A percentile compares a stretch with the other conserved stretches of the same genome.
Conservation (phyloP, 208 protist species). For the Balamuthia mandrillaris region DNA sequence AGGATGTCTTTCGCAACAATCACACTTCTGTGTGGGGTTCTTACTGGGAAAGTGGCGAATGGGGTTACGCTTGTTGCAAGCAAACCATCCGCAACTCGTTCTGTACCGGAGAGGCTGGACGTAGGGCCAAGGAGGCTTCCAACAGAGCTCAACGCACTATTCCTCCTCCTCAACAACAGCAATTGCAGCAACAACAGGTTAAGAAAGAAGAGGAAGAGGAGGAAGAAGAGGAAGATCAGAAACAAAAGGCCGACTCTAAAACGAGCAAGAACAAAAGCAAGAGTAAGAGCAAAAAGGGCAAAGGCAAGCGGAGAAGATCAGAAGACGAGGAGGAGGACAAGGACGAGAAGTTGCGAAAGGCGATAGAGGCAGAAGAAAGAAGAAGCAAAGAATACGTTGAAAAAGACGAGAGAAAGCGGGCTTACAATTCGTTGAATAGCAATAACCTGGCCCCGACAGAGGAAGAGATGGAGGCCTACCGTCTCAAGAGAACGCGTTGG, state of each 20-base stretch:
- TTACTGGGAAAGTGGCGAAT: conserved; percentile 72
- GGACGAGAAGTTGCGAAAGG: conserved; percentile 42
- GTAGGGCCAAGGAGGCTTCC: background rate
- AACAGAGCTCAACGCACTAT: background rate
- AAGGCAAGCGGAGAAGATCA: conserved; percentile 1
- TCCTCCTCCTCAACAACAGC: background rate
- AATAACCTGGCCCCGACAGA: conserved; percentile 49
- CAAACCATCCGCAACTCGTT: conserved; percentile 67
- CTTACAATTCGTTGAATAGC: conserved; percentile 52
- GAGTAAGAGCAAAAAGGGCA: conserved; percentile 24
- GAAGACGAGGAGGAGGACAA: conserved; percentile 59
- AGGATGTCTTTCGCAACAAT: conserved; percentile 69
- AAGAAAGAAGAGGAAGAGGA: background rate
- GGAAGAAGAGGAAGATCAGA: conserved; percentile 16
- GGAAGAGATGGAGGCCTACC: conserved; percentile 68
- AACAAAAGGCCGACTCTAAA: no score
- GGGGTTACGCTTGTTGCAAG: conserved; percentile 79
- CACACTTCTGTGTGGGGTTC: conserved; percentile 78
- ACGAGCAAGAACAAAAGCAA: background rate
- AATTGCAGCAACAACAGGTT: background rate
- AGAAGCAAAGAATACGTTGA: background rate
- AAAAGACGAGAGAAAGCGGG: conserved; percentile 58
- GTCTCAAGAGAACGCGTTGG: conserved; percentile 27
- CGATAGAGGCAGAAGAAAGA: conserved; percentile 31
- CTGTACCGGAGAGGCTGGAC: conserved; percentile 73